phyloP scores from a whole-genome alignment of 768 basidiomycete genomes.

The Suillus variegatus region DNA sequence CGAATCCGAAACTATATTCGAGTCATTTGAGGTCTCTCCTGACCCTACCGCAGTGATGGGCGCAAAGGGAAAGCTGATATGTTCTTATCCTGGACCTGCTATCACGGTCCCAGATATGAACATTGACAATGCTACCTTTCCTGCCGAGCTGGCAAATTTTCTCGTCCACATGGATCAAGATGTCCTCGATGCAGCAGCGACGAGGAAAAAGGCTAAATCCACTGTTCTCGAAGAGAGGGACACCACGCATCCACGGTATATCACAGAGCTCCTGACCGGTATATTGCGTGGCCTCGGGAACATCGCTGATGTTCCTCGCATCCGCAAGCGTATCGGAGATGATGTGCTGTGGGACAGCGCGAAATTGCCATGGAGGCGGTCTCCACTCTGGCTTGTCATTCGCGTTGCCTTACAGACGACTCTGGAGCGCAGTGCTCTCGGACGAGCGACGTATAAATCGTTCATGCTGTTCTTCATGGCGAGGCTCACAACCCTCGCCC shows the following conservation, averaged over 20 bases:
- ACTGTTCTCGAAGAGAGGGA: constrained; percentile 27
- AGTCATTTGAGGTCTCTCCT: constrained; percentile 49
- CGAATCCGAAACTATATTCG: constrained; percentile 35
- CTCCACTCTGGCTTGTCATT: constrained; percentile 50
- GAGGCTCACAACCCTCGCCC: constrained; percentile 13
- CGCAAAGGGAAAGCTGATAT: constrained; percentile 42
- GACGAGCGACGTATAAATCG: constrained; percentile 27
- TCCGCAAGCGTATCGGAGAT: constrained; percentile 47
- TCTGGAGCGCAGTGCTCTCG: constrained; percentile 19
- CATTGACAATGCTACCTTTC: constrained; percentile 33
- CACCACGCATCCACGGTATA: constrained; percentile 45
- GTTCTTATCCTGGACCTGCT: constrained; percentile 49
- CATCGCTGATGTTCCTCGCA: constrained; percentile 29
- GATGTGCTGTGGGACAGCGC: constrained; percentile 45
- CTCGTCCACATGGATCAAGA: constrained; percentile 37
- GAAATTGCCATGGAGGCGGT: constrained; percentile 48
- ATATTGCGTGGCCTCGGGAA: constrained; percentile 42
- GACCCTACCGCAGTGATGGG: constrained; percentile 36
- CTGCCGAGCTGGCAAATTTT: constrained; percentile 37
- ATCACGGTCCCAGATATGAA: constrained; percentile 34
- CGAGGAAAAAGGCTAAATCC: constrained; percentile 38
- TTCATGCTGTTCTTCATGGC: constrained; percentile 36
- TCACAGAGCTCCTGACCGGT: constrained; percentile 49
- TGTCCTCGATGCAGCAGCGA: constrained; percentile 28
- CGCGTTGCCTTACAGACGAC: constrained; percentile 48